These are phyloP conservation scores for Salix exigua DNA, from an alignment of 345 rosid species.

Conservation along the genomic window DNA sequence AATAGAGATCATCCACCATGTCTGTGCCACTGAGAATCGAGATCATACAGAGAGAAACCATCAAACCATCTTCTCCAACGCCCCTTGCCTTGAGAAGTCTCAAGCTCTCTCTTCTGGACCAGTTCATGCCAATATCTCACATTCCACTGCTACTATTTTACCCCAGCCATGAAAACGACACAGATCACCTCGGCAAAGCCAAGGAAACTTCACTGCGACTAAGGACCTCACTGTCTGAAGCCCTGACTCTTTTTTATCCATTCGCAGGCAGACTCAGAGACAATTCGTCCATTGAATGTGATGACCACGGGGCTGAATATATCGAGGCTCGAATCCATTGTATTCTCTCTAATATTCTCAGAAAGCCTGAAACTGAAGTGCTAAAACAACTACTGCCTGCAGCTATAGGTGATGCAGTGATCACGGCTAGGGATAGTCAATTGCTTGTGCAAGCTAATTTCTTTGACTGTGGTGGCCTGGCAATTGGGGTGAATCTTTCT, in stretches of 20 bases:
- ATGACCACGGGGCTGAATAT: constrained; percentile 40
- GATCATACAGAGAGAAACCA: background rate
- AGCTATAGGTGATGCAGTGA: background rate
- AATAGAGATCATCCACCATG: background rate
- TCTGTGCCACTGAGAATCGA: background rate
- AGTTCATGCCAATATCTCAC: background rate
- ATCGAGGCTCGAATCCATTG: constrained; percentile 28
- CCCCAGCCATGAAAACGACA: background rate
- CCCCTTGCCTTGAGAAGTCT: background rate
- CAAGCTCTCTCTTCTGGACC: constrained; percentile 9
- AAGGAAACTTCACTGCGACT: constrained; percentile 6
- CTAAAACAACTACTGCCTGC: constrained; percentile 25
- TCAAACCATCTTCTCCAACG: constrained; percentile 14
- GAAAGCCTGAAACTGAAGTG: constrained; percentile 14
- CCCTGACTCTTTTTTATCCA: constrained; percentile 11
- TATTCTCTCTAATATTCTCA: constrained; percentile 23
- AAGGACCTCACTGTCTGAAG: constrained; percentile 8
- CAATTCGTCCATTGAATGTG: constrained; percentile 29
- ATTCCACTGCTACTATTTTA: constrained; percentile 1
- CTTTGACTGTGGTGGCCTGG: constrained; percentile 30
- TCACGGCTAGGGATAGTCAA: constrained; percentile 4
- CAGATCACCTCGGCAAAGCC: background rate
- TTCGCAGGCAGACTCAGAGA: constrained; percentile 16
- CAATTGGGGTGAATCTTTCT: constrained; percentile 12
- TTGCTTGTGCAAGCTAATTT: constrained; percentile 24